These are phyloP conservation scores for Mycosphaerella arachidis DNA, from an alignment of 2,329 filamentous ascomycete genomes.

Conservation along the genomic window DNA sequence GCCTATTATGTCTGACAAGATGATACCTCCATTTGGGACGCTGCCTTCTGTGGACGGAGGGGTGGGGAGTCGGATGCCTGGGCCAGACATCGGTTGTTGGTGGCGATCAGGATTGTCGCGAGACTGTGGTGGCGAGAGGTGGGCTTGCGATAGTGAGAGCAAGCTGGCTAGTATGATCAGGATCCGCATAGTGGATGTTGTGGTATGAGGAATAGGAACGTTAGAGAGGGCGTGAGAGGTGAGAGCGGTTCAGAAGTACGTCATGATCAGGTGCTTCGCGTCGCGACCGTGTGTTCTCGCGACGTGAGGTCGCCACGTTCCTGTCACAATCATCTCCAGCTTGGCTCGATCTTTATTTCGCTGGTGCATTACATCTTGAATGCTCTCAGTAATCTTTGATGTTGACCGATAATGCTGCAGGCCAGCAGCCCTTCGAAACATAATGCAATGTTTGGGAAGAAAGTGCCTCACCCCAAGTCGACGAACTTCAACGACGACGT, in stretches of 20 bases:
- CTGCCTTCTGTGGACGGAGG: constrained; percentile 10
- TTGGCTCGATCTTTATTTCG: not conserved
- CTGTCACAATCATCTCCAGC: not conserved
- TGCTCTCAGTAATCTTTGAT: not conserved
- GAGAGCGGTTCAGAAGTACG: not conserved
- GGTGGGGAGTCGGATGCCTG: constrained; percentile 24
- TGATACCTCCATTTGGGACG: constrained; percentile 43
- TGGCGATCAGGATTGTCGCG: not conserved
- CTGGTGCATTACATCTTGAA: not conserved
- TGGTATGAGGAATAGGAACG: not conserved
- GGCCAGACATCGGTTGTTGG: constrained; percentile 9
- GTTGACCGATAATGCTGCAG: constrained; percentile 32
- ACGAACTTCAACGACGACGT: constrained; percentile 39
- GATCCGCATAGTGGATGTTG: constrained; percentile 1
- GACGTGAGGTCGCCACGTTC: constrained; percentile 1
- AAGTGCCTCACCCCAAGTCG: constrained; percentile 42
- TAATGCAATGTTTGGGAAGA: constrained; percentile 46
- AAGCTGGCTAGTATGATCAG: constrained; percentile 1
- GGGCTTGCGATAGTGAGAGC: constrained; percentile 3
- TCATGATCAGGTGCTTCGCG: not conserved
- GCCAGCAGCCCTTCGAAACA: constrained; percentile 41
- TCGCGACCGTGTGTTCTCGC: not conserved
- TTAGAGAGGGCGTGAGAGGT: not conserved
- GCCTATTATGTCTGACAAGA: constrained; percentile 80
- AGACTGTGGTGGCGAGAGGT: constrained; percentile 1